phyloP scores from a whole-genome alignment of 2,329 filamentous ascomycete genomes.

The Epichloe typhina region DNA sequence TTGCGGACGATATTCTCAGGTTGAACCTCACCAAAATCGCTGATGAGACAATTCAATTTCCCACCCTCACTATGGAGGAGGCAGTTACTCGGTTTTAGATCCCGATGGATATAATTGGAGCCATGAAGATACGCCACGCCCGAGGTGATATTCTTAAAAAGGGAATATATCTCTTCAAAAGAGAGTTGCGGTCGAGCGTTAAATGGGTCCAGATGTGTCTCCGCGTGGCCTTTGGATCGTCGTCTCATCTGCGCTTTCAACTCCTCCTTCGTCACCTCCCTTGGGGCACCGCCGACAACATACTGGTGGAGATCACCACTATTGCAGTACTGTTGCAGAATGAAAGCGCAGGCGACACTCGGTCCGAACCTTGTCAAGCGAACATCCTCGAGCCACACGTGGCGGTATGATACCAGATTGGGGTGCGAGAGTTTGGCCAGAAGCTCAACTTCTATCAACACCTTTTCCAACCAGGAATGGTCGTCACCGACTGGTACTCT shows the following conservation, averaged over 20 bases:
- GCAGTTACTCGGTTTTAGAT: conserved; percentile 93
- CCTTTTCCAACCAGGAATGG: conserved; percentile 87
- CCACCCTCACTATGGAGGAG: conserved; percentile 66
- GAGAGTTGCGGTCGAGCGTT: conserved; percentile 32
- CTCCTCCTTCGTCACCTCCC: conserved; percentile 62
- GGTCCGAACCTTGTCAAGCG: conserved; percentile 77
- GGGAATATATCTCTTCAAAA: conserved; percentile 95
- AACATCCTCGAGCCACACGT: conserved; percentile 92
- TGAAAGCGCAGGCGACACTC: conserved; percentile 87
- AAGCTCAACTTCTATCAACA: conserved; percentile 84
- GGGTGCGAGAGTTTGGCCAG: conserved; percentile 85
- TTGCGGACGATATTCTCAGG: conserved; percentile 67
- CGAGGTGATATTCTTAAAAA: conserved; percentile 91
- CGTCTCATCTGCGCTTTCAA: conserved; percentile 79
- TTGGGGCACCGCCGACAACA: conserved; percentile 55
- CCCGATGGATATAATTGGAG: conserved; percentile 89
- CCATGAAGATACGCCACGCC: conserved; percentile 81
- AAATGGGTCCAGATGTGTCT: conserved; percentile 41
- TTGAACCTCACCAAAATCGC: conserved; percentile 96
- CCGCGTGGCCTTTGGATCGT: conserved; percentile 63
- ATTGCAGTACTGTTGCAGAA: conserved; percentile 96
- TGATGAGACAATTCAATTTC: conserved; percentile 71
- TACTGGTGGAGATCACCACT: conserved; percentile 81
- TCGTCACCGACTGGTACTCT: conserved; percentile 91
- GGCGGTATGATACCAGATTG: conserved; percentile 90